A percentile compares a stretch with the other conserved stretches of the same genome.
These are phyloP conservation scores for Dorcoceras hygrometricum DNA, from an alignment of 257 asterid species.

Conservation along the genomic window DNA sequence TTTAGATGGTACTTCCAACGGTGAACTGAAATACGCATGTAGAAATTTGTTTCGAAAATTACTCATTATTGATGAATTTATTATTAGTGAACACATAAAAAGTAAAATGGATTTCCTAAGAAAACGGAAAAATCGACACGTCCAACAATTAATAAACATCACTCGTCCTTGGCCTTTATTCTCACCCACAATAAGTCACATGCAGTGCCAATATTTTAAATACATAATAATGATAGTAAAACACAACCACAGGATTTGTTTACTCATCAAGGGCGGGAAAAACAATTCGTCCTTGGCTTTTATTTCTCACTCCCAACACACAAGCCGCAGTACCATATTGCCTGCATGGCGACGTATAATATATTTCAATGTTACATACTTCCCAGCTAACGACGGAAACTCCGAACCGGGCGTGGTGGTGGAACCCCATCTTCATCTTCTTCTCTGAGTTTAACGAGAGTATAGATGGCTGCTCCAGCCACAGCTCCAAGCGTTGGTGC, in stretches of 20 bases:
- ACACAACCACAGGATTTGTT: too few species aligned
- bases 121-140: too few species aligned
- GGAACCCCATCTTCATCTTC: slow-evolving; percentile 40
- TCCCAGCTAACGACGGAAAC: slow-evolving; percentile 51
- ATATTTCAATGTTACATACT: neutral
- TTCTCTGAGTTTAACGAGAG: slow-evolving; percentile 45
- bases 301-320: slow-evolving; percentile 28
- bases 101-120: too few species aligned
- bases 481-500: slow-evolving; percentile 89
- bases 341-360: neutral
- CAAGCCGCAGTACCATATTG: neutral
- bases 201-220: too few species aligned
- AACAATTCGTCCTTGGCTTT: slow-evolving; percentile 30
- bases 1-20: too few species aligned
- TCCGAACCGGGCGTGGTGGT: slow-evolving; percentile 47
- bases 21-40: too few species aligned
- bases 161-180: neutral
- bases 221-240: too few species aligned
- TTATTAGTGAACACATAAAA: too few species aligned
- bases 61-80: too few species aligned
- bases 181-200: neutral
- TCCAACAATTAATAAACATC: too few species aligned
- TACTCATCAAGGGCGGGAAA: slow-evolving; percentile 30
- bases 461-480: slow-evolving; percentile 65
- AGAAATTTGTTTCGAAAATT: too few species aligned